Evolutionary conservation across 805 yeast species (phyloP), one percentile per base, ranked within the genome.

Genomic region (Yarrowia deformans): DNA sequence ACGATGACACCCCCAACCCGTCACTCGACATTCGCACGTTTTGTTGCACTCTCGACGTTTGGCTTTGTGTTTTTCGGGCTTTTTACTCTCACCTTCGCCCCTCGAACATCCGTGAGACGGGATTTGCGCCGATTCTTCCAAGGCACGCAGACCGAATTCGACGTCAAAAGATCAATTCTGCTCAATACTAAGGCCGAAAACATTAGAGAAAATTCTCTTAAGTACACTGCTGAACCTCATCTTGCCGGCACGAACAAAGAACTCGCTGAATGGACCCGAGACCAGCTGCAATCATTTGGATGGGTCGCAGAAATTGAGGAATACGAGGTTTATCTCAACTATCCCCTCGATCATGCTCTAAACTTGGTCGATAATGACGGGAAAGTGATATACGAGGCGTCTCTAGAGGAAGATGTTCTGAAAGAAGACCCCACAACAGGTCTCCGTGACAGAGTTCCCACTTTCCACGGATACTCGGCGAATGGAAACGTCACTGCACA

Each of bases 51-150:
- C 29, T 48, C 71, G 23, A 43, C 69, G 1, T 43, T 86, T 29
- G 90, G 91, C 1, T 70, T 87, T 1, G 67, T 82, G 1, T 85
- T 87, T 58, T 78, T 87, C 43, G 74, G 86, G 16, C 81, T 84
- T 2, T 87, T 90, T 75, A 85, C 90, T 49, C 80, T 91, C 63
- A 85, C 89, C 0, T 93, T 93, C 76, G 81, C 92, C 16, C 97
- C 97, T 1, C 78, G 97, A 69, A 91, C 98, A 0, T 90, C 97
- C 1, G 80, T 91, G 19, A 86, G 90, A 63, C 81, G 97, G 72
- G 97, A 93, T 77, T 86, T 90, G 74, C 84, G 94, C 73, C 80
- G 97, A 63, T 77, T 91, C 72, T 91, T 91, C 77, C 87, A 88
- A n/a, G 56, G 68, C 39, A 37, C 56, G 7, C 19, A 48, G 23